Evolutionary conservation across 2,329 filamentous ascomycete genomes (phyloP), one percentile per base, ranked within the genome.

Genomic region (Paramyrothecium sp.): DNA sequence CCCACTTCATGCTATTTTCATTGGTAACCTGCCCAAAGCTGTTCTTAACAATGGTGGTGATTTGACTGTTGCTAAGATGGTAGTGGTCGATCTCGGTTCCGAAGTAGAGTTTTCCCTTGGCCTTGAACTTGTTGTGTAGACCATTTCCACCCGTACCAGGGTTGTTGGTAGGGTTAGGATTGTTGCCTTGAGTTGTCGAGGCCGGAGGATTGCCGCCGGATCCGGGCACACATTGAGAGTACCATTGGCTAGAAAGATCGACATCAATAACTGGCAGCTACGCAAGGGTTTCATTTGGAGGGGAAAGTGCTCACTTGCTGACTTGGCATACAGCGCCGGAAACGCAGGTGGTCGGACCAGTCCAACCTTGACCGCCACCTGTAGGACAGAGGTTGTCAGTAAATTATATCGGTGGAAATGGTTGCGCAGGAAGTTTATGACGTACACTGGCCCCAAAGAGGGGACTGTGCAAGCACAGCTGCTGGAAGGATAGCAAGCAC

Each of bases 1-100:
- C 84, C 86, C 86, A 90, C 73, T 90, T 89, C 82, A 89, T 87
- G 67, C 78, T 84, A 77, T 90, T 89, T 76, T 90, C 88, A 2
- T 83, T 81, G 0, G 87, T 89, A 21, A 90, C 75, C 68, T 85
- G 81, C 20, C 86, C 86, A 60, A 89, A 89, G 17, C 88, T 75
- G 60, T 80, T 78, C 69, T 89, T 83, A 65, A 88, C 78, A 12
- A 66, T 51, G 57, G 78, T 77, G n/a, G 78, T 78, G 58, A 80
- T 83, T 61, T 79, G 75, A 56, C 74, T 77, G 11, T 74, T 68
- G 34, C 68, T 74, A 3, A 89, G 78, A 12, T 74, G 78, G 59
- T 73, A 74, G 65, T 82, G 75, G 65, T 89, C 86, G 2, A 81
- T 77, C 55, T 75, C 78, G 16, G 80, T 81, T 61, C 88, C 88